A percentile compares a stretch with the other conserved stretches of the same genome.
Evolutionary conservation across 306 rosid species (phyloP).

Genomic region (Cucurbita pepo): DNA sequence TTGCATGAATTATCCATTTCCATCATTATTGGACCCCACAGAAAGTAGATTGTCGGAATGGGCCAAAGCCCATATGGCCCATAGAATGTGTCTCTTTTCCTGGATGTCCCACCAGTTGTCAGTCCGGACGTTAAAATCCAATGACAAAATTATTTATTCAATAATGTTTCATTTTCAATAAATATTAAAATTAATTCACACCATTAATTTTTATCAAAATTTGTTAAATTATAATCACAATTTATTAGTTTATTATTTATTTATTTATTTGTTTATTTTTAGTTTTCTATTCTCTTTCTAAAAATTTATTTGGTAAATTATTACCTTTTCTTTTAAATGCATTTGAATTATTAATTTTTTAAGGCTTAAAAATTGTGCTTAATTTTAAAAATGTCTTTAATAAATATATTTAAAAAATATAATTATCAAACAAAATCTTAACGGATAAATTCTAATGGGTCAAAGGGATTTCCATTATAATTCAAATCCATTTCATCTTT

Average conservation of each 20-base stretch:
- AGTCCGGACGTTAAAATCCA: neutral
- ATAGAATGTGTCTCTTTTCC: neutral
- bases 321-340: too few species aligned
- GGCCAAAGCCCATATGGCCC: slow-evolving; percentile 6
- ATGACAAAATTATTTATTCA: neutral
- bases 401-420: too few species aligned
- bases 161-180: neutral
- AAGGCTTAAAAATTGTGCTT: too few species aligned
- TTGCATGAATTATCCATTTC: neutral
- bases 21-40: neutral
- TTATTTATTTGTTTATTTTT: too few species aligned
- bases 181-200: too few species aligned
- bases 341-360: too few species aligned
- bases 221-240: too few species aligned
- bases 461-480: neutral
- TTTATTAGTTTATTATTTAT: too few species aligned
- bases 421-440: too few species aligned
- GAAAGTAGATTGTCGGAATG: neutral
- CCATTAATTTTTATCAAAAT: too few species aligned
- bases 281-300: too few species aligned
- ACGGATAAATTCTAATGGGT: neutral
- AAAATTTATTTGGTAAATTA: too few species aligned
- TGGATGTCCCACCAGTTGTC: neutral
- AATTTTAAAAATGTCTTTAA: neutral
- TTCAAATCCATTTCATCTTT: neutral